Conservation (phyloP, 441 rosid genomes). For the Syzygium syzygioides region DNA sequence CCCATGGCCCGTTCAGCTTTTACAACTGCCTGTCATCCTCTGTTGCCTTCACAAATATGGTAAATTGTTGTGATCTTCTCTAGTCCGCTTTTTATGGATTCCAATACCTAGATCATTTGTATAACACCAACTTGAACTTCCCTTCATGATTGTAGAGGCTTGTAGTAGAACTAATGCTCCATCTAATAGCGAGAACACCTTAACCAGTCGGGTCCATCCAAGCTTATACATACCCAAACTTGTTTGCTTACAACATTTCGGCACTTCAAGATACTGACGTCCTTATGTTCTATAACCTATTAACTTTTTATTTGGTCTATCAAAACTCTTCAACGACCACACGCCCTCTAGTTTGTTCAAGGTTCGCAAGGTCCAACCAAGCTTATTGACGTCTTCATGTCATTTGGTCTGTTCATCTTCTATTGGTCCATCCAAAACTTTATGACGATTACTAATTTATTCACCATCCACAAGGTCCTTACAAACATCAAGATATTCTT, state of each 20-base stretch:
- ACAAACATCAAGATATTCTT: not conserved
- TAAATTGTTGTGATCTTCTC: too few species aligned
- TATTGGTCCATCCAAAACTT: not conserved
- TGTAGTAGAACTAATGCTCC: too few species aligned
- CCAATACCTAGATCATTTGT: too few species aligned
- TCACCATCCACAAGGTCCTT: not conserved
- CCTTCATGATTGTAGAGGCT: too few species aligned
- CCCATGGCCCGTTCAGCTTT: too few species aligned
- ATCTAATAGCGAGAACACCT: too few species aligned
- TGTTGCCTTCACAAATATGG: too few species aligned
- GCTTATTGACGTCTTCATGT: not conserved
- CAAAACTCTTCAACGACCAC: not conserved
- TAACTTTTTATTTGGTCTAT: accelerated
- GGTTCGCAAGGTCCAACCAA: not conserved
- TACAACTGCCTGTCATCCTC: too few species aligned
- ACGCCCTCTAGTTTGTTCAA: not conserved
- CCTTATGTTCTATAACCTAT: not conserved
- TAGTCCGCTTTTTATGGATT: too few species aligned
- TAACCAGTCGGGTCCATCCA: too few species aligned
- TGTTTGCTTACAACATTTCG: not conserved
- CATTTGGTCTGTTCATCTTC: not conserved
- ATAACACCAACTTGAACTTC: too few species aligned
- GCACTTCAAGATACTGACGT: not conserved
- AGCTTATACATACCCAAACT: not conserved
- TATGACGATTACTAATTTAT: too few species aligned